Conservation (phyloP, 805 yeast genomes). For the Candida saitoana region DNA sequence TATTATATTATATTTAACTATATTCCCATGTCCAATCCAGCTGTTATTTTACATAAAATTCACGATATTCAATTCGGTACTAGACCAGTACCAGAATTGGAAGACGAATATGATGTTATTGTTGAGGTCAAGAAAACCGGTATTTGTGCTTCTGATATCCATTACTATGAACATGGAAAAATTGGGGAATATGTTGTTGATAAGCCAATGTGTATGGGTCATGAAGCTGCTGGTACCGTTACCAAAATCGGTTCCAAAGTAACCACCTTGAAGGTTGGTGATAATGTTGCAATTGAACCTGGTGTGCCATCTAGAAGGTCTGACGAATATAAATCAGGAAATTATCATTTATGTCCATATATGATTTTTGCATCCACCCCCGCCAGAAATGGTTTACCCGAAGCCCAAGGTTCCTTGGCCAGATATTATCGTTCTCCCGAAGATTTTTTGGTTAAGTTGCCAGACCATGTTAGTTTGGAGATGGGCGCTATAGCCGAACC, state of each 20-base stretch:
- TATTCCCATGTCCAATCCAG: background rate
- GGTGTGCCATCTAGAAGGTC: conserved; percentile 46
- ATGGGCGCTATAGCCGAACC: conserved; percentile 25
- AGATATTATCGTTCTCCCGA: conserved; percentile 14
- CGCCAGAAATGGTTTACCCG: conserved; percentile 10
- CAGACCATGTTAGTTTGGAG: conserved; percentile 20
- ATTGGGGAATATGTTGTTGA: conserved; percentile 28
- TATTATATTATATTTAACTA: no score
- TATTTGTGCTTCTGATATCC: conserved; percentile 22
- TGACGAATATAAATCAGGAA: conserved; percentile 18
- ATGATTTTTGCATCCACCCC: conserved; percentile 20
- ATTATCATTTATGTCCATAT: conserved; percentile 16
- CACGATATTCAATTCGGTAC: conserved; percentile 1
- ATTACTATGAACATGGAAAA: conserved; percentile 18
- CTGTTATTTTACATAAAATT: conserved; percentile 1
- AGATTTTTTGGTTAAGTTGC: conserved; percentile 18
- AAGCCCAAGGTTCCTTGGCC: conserved; percentile 13
- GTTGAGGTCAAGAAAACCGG: conserved; percentile 20
- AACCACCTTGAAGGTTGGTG: conserved; percentile 40
- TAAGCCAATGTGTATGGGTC: conserved; percentile 40
- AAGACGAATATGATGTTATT: conserved; percentile 17
- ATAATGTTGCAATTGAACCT: conserved; percentile 51
- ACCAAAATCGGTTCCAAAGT: conserved; percentile 49
- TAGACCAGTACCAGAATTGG: background rate
- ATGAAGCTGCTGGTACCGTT: conserved; percentile 45